Percentiles rank a stretch among this genome's conserved stretches.
phyloP scores from a whole-genome alignment of 2,329 filamentous ascomycete genomes.

The Pseudopyricularia javanii region DNA sequence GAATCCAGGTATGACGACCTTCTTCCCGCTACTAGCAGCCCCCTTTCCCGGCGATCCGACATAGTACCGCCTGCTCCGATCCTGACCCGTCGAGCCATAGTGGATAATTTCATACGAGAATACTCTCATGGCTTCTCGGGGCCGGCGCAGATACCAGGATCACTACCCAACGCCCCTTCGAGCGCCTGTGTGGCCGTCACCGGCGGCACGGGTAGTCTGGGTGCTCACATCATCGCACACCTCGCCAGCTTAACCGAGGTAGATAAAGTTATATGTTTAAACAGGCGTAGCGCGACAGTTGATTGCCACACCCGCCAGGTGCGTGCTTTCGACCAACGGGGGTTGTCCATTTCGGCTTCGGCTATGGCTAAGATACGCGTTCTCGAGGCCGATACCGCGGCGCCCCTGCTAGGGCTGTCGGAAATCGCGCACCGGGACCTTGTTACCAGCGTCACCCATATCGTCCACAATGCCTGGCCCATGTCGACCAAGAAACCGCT shows the following conservation, averaged over 20 bases:
- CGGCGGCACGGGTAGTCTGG: conserved; percentile 24
- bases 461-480: conserved; percentile 39
- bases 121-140: too few species aligned
- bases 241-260: conserved; percentile 16
- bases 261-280: conserved; percentile 27
- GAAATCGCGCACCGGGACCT: conserved; percentile 21
- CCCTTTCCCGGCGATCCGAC: too few species aligned
- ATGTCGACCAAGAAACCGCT: conserved; percentile 29
- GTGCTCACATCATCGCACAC: conserved; percentile 19
- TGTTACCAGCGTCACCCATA: conserved; percentile 26
- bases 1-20: too few species aligned
- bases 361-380: conserved; percentile 22
- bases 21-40: too few species aligned
- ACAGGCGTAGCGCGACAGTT: conserved; percentile 19
- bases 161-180: too few species aligned
- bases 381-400: conserved; percentile 15
- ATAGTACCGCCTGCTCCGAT: too few species aligned
- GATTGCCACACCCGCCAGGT: conserved; percentile 19
- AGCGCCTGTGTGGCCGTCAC: conserved; percentile 27
- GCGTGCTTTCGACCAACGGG: conserved; percentile 10
- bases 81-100: too few species aligned
- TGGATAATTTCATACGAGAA: too few species aligned
- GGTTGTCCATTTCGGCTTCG: not conserved
- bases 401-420: conserved; percentile 7
- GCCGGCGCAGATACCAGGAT: too few species aligned